Base-by-base conservation (phyloP, 176 grass and related monocot genomes). In the Secale cereale region DNA sequence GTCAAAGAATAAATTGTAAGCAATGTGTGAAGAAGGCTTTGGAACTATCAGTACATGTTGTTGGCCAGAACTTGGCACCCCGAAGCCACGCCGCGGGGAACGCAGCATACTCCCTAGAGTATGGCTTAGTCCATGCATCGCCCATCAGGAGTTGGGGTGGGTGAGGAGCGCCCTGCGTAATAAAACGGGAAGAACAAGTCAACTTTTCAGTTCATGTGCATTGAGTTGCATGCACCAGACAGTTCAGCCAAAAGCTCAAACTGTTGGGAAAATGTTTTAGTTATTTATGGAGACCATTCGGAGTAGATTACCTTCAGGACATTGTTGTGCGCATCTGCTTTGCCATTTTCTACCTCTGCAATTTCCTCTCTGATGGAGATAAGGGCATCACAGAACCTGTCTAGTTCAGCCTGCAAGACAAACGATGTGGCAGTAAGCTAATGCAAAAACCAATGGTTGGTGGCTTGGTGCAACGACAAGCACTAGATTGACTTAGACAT, bases 361-460 rank as follows among this genome's bases (percentile, higher is more conserved):
- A 99, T 99, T 90, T 99, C 94, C 81, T 94, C 94, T 65, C 94
- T 99, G 61, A 99, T 97, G 32, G 94, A 99, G 74, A 99, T 99
- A 63, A 99, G 90, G 89, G 97, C 86, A 91, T 97, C 97, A 82
- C 97, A 99, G 78, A 99, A 99, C 90, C 97, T 94, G 82, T 99
- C 97, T 83, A 99, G 52, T 78, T 99, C 97, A 14, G 94, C 94
- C 97, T 99, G 76, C 32, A 78, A 84, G 70, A 37, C 14, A 86
- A 92, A 85, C 40, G 40, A 83, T 76, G 84, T 70, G 35, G 81
- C 19, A 67, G 85, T 50, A 79, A 77, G 59, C 33, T 79, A 29
- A 77, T 81, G 63, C 33, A 52, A 79, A 89, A 81, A 31, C 28
- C 67, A 82, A 71, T 11, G 14, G 37, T 48, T 78, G 12, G 41